Conservation (phyloP, 129 eudicot genomes). For the Apium graveolens region DNA sequence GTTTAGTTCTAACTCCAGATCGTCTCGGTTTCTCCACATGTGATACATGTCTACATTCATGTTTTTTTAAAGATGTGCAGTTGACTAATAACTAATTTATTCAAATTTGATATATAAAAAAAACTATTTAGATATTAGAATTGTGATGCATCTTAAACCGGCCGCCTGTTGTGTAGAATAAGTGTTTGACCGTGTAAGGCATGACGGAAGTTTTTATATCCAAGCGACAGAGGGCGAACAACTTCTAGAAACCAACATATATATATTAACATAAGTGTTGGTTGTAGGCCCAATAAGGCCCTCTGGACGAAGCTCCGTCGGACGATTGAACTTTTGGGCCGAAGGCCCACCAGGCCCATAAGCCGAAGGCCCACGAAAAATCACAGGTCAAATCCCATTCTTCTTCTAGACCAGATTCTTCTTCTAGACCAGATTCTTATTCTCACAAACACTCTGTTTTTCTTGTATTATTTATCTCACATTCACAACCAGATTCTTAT, state of each 20-base stretch:
- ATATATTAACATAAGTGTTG: neutral
- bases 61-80: neutral
- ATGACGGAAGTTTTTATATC: neutral
- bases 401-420: no score
- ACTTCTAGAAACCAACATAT: neutral
- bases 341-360: no score
- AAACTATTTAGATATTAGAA: neutral
- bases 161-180: slow-evolving; percentile 2
- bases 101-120: neutral
- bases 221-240: neutral
- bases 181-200: slow-evolving; percentile 2
- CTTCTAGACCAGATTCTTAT: no score
- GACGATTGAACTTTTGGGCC: no score
- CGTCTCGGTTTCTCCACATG: neutral
- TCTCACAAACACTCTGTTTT: no score
- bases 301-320: no score
- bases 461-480: no score
- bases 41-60: neutral
- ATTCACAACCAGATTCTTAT: no score
- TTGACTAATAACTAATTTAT: slow-evolving; percentile 5
- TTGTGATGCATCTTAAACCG: neutral
- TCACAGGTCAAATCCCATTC: no score
- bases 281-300: no score
- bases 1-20: slow-evolving; percentile 1
- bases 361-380: no score